Evolutionary conservation across 495 filamentous ascomycete species (phyloP), one percentile per base, ranked within the genome.

Genomic region (Tirmania nivea): DNA sequence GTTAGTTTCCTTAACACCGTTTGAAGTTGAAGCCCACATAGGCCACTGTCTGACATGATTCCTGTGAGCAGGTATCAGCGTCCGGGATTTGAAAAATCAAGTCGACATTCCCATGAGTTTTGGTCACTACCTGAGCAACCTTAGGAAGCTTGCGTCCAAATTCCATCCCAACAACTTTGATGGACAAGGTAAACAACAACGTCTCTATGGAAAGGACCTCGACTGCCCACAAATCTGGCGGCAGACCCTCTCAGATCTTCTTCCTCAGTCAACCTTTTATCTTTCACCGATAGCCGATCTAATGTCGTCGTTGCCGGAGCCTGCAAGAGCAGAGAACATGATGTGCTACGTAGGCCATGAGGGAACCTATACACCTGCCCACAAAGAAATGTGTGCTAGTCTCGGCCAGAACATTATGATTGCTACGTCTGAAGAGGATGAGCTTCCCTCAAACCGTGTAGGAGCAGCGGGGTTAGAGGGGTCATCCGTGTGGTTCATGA

Each of bases 311-410:
- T 74, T 97, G n/a, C 84, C 86, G 0, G 66, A 73, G 11, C 70
- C 78, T 19, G 90, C 93, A 83, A 77, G 86, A 17, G 90, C 90
- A 8, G 81, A 92, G 56, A 97, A 97, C 55, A 72, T 97, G 62
- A 94, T 95, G 89, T 95, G 88, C 68, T 97, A 97, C 63, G 81
- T 95, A 58, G 90, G 90, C 2, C 90, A 95, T 60, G 90, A 97
- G 68, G 90, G 90, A 0, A 97, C 90, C 2, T 97, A 92, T 62
- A 97, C 90, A 0, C 88, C 90, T 52, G 83, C 86, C 14, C 90
- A 97, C 65, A 80, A 86, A 62, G 90, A 97, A 63, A 97, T 97
- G 90, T 97, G 89, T 67, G 90, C 84, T 14, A 90, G 80, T 55
- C 71, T 97, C 36, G 89, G 90, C 0, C 90, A 97, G 51, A 97